Base-by-base conservation (phyloP, 768 basidiomycete species). In the Tylopilus subfusipes region DNA sequence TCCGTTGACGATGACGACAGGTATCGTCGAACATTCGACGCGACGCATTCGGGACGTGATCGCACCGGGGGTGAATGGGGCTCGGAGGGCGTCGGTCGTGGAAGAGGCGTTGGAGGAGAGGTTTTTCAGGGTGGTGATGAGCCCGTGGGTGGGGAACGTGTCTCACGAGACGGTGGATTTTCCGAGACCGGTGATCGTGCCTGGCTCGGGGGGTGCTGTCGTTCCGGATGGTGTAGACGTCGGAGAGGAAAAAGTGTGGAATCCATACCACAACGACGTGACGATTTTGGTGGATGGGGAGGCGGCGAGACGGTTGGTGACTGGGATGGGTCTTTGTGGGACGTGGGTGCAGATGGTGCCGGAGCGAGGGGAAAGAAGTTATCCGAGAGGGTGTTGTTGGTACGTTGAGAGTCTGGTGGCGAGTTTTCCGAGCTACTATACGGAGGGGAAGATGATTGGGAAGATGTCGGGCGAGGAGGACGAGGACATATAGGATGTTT, bases 11-110 rank as follows among this genome's bases (percentile, higher is more conserved):
- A 85, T 87, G 66, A 74, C 72, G 3, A 72, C 82, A 2, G 85
- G 84, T 13, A 68, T 87, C 48, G 81, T 86, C 50, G 88, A 90
- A 66, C 74, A 72, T 36, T 84, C 84, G 4, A 78, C 84, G 47
- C 76, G 88, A 27, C 74, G 76, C 42, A 75, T 90, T 66, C 77
- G 76, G 46, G 63, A 75, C 2, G 68, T 85, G 52, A 58, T 72
- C 5, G 59, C 70, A 2, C 79, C 79, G 1, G 67, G 66, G 24
- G 24, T 59, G 54, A 39, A 5, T 0, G 34, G 18, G 21, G 18
- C 24, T 13, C 29, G 6, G 8, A 31, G 27, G 18, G 40, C 44
- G 3, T 44, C 55, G 16, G 45, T 69, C 3, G 73, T 82, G 24
- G 81, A 84, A 62, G 67, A 69, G 25, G 76, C 70, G 27, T 66